Evolutionary conservation across 225 moss, liverwort and hornwort species (phyloP).

Genomic region (Sphagnum tenellum): DNA sequence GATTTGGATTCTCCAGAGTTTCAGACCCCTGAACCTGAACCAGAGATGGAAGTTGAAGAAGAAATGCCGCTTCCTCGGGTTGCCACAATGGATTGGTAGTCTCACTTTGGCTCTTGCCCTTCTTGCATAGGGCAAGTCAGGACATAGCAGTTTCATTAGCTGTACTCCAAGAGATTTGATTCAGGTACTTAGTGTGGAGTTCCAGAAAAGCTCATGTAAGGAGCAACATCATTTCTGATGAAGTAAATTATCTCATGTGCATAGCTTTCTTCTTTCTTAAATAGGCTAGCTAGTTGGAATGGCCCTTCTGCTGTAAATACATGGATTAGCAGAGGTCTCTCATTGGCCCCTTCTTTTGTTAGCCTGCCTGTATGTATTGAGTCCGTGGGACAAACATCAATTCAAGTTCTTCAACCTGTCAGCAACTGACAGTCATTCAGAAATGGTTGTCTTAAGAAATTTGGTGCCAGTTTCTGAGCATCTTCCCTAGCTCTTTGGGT

Average conservation of each 20-base stretch:
- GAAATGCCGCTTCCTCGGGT: constrained; percentile 46
- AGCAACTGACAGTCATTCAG: no score
- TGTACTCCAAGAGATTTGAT: no score
- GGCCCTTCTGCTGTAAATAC: constrained; percentile 7
- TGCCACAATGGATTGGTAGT: constrained; percentile 41
- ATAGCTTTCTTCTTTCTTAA: constrained; percentile 1
- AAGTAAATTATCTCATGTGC: neutral
- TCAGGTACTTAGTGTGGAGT: neutral
- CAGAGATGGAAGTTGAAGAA: constrained; percentile 78
- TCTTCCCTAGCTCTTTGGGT: no score
- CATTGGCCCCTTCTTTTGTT: constrained; percentile 8
- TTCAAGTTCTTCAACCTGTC: no score
- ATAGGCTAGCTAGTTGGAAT: neutral
- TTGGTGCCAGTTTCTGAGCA: no score
- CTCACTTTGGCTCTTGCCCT: constrained; percentile 40
- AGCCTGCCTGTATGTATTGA: no score
- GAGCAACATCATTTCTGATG: no score
- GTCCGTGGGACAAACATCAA: no score
- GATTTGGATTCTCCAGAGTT: constrained; percentile 84
- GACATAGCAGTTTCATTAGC: no score
- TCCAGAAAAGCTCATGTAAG: neutral
- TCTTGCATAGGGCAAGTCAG: neutral
- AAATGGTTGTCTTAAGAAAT: no score
- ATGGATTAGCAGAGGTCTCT: constrained; percentile 8
- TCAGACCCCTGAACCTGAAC: constrained; percentile 46